These are phyloP conservation scores for Physcomitrellopsis africana DNA, from an alignment of 225 moss, liverwort and hornwort species.

Conservation along the genomic window DNA sequence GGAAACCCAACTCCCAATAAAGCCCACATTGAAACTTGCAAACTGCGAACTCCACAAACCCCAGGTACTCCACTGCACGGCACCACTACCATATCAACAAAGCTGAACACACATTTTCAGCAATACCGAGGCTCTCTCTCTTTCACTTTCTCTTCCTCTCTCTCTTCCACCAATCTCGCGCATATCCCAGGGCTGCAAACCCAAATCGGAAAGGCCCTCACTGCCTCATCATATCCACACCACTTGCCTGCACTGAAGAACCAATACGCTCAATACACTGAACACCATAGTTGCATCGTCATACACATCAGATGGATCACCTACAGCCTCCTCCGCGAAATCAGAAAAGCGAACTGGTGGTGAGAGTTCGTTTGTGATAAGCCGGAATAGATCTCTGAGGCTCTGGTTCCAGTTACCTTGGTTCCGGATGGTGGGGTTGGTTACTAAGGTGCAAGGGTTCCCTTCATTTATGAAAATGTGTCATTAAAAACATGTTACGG, in stretches of 20 bases:
- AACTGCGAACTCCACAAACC: background rate
- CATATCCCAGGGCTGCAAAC: background rate
- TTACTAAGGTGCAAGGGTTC: no score
- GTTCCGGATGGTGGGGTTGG: no score
- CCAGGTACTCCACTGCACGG: background rate
- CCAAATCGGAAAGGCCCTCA: background rate
- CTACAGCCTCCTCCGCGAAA: background rate
- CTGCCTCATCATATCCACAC: background rate
- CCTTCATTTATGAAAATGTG: no score
- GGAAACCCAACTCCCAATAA: background rate
- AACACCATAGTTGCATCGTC: background rate
- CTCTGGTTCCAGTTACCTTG: no score
- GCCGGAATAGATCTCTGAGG: background rate
- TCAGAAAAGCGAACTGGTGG: background rate
- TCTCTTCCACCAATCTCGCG: conserved; percentile 4
- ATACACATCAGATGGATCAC: no score
- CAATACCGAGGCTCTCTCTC: background rate
- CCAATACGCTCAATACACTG: background rate
- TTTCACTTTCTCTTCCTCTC: no score
- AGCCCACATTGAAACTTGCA: background rate
- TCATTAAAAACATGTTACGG: no score
- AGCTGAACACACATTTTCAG: background rate
- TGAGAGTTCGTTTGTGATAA: background rate
- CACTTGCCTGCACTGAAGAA: background rate
- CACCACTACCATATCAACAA: background rate